A percentile compares a stretch with the other conserved stretches of the same genome.
Evolutionary conservation across 805 yeast species (phyloP).

Genomic region (Ogataea saltuana): DNA sequence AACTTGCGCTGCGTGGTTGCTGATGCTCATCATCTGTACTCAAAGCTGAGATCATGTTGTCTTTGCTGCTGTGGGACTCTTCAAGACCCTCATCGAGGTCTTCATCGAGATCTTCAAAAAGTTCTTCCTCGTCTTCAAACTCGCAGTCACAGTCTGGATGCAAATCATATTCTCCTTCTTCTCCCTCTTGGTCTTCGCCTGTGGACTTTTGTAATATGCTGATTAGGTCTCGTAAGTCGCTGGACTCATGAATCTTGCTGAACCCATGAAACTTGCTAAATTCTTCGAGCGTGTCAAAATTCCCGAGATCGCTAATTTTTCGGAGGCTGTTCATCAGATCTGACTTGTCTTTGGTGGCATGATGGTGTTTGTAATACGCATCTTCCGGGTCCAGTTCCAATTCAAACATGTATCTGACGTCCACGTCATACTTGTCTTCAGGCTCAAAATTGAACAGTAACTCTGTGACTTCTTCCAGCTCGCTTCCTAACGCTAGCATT

Average conservation of each 20-base stretch:
- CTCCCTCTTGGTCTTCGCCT: constrained; percentile 26
- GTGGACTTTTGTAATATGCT: neutral
- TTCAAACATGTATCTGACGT: constrained; percentile 41
- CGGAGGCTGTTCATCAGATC: constrained; percentile 21
- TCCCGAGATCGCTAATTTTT: constrained; percentile 26
- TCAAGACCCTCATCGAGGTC: constrained; percentile 15
- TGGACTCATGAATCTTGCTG: neutral
- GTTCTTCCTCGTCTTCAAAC: constrained; percentile 22
- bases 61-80: no score
- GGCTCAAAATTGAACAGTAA: constrained; percentile 58
- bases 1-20: neutral
- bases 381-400: constrained; percentile 31
- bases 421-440: constrained; percentile 67
- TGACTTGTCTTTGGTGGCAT: constrained; percentile 1
- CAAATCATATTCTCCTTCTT: constrained; percentile 28
- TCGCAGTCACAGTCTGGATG: constrained; percentile 38
- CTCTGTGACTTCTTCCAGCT: constrained; percentile 51
- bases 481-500: constrained; percentile 49
- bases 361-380: constrained; percentile 20
- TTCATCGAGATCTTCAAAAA: constrained; percentile 13
- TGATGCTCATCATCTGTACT: no score
- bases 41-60: no score
- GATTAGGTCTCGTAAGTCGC: constrained; percentile 22
- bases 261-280: neutral
- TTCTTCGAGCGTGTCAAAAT: constrained; percentile 25